Percentiles rank a stretch among this genome's conserved stretches.
phyloP scores from a whole-genome alignment of 805 yeast genomes.

The Ogataea chonburiensis region DNA sequence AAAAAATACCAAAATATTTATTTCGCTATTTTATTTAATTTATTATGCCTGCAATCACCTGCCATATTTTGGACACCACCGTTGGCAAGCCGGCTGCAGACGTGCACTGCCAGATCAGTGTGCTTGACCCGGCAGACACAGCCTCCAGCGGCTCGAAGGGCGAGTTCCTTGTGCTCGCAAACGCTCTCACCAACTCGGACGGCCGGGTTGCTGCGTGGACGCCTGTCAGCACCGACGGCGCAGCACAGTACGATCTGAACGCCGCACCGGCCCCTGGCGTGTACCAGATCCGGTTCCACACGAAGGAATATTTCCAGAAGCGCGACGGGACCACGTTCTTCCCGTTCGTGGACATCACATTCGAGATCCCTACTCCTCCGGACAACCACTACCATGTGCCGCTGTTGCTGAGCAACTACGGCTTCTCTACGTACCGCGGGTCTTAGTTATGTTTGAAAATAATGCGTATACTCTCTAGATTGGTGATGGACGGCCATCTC shows the following conservation, averaged over 20 bases:
- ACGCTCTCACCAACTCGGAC: constrained; percentile 70
- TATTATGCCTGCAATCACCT: constrained; percentile 61
- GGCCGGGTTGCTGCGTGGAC: constrained; percentile 78
- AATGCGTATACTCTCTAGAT: constrained; percentile 63
- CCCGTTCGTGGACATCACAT: constrained; percentile 82
- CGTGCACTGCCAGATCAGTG: constrained; percentile 67
- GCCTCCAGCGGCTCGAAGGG: not conserved
- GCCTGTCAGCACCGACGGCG: constrained; percentile 27
- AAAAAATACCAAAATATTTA: too few species aligned
- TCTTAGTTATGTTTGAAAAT: constrained; percentile 43
- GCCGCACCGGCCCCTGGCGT: constrained; percentile 53
- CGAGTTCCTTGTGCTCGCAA: constrained; percentile 50
- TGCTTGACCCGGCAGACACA: constrained; percentile 25
- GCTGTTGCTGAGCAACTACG: constrained; percentile 74
- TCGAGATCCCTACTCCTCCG: constrained; percentile 63
- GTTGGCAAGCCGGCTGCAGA: constrained; percentile 76
- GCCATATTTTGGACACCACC: constrained; percentile 86
- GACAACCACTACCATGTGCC: constrained; percentile 90
- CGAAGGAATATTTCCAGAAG: constrained; percentile 59
- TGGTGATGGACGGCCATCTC: constrained; percentile 70
- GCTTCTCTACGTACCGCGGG: constrained; percentile 91
- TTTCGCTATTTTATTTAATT: not conserved
- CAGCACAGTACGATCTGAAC: constrained; percentile 37
- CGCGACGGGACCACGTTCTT: constrained; percentile 58
- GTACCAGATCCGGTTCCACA: constrained; percentile 75